Evolutionary conservation across 1,284 basidiomycete genomes (phyloP), one percentile per base, ranked within the genome.

Genomic region (Marasmius fiardii): DNA sequence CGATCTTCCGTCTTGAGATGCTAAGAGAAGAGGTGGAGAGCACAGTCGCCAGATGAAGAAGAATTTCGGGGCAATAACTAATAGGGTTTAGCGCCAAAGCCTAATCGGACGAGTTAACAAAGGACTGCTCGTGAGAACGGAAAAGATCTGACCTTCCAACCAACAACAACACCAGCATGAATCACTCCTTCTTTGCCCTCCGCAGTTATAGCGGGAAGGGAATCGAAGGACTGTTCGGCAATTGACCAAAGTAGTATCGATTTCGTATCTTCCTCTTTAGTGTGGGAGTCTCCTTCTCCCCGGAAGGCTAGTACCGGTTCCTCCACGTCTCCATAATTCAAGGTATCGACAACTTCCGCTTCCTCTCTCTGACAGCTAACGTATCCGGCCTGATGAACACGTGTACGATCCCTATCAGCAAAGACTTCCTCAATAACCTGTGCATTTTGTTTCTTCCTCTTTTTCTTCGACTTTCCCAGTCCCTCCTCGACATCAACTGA

Each of bases 401-500:
- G 28, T 31, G 28, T 10, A 10, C 28, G 28, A 31, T 31, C 4
- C 5, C 28, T 31, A 31, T 31, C 28, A 31, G n/a, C n/a, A n/a
- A n/a, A n/a, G n/a, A 31, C 10, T 31, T 10, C 28, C 28, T 31
- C 28, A 10, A 10, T 31, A 31, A 31, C 28, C 10, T 31, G 28
- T 4, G 28, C 5, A 31, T 10, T 31, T 31, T 59, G 57, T 34
- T 62, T 61, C 58, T 66, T 61, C 43, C 61, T 62, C 57, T 61
- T 57, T 50, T 57, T 65, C 23, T 63, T 58, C 53, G 70, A 71
- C 58, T 69, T 70, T 33, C 60, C 51, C 49, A 72, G 45, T 2
- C 75, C 80, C 34, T 74, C 77, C 63, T 87, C 85, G 10, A 88
- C 84, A 61, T 88, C 85, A 3, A 88, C 74, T 58, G 78, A 83